Conservation (phyloP, 2,329 filamentous ascomycete genomes). For the Spiromastix sp. region DNA sequence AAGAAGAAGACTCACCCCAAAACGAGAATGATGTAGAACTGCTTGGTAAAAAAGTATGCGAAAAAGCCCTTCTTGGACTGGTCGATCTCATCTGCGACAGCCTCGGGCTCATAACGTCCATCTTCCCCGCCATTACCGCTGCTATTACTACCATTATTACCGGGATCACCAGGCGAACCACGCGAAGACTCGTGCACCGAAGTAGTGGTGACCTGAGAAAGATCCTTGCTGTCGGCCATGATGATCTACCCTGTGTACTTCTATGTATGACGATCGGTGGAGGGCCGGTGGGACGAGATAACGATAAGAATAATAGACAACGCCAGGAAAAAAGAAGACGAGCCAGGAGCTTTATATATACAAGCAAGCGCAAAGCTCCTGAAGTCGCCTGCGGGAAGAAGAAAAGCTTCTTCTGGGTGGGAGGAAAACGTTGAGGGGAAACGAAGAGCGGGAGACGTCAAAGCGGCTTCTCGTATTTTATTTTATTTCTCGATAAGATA, state of each 20-base stretch:
- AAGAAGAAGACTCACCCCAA: constrained; percentile 48
- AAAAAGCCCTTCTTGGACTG: constrained; percentile 41
- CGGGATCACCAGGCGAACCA: not conserved
- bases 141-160: not conserved
- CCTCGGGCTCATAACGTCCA: constrained; percentile 14
- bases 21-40: constrained; percentile 77
- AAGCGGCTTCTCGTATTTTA: no score
- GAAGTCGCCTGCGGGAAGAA: constrained; percentile 39
- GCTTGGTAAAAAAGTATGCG: constrained; percentile 67
- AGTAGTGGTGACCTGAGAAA: constrained; percentile 16
- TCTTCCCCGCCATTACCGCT: constrained; percentile 11
- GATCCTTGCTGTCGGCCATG: constrained; percentile 21
- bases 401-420: constrained; percentile 2
- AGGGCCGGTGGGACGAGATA: not conserved
- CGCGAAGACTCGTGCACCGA: constrained; percentile 6
- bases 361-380: constrained; percentile 47
- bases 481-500: no score
- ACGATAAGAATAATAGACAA: no score
- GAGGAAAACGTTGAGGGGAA: constrained; percentile 4
- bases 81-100: constrained; percentile 28
- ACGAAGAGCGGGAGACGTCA: constrained; percentile 1
- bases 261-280: not conserved
- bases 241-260: constrained; percentile 5
- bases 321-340: constrained; percentile 7
- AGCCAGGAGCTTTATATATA: constrained; percentile 36